These are phyloP conservation scores for Phytopythium vexans DNA, from an alignment of 352 stramenopile genomes.

Conservation along the genomic window DNA sequence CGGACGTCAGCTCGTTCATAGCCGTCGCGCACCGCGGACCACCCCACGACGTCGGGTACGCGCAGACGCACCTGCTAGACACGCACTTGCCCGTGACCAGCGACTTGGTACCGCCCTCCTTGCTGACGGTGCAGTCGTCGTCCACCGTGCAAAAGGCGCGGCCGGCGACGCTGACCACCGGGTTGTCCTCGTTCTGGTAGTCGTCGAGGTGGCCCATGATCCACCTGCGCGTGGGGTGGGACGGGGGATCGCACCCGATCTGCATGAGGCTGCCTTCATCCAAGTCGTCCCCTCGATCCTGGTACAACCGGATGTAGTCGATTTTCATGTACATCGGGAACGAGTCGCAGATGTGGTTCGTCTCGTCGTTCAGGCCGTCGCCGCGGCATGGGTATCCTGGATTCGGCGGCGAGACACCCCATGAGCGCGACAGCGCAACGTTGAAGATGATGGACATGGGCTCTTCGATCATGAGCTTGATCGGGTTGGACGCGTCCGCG, in stretches of 20 bases:
- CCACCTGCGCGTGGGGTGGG: slow-evolving; percentile 38
- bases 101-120: slow-evolving; percentile 20
- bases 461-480: slow-evolving; percentile 88
- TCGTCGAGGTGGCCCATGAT: slow-evolving; percentile 38
- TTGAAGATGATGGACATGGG: slow-evolving; percentile 93
- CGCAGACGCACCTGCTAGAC: slow-evolving; percentile 43
- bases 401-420: slow-evolving; percentile 25
- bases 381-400: slow-evolving; percentile 18
- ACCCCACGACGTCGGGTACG: slow-evolving; percentile 38
- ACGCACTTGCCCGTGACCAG: slow-evolving; percentile 46
- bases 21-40: slow-evolving; percentile 61
- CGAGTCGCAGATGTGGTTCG: slow-evolving; percentile 46
- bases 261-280: slow-evolving; percentile 31
- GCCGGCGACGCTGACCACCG: slow-evolving; percentile 29
- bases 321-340: slow-evolving; percentile 71
- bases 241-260: slow-evolving; percentile 33
- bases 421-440: slow-evolving; percentile 87
- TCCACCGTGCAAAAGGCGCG: slow-evolving; percentile 35
- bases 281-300: slow-evolving; percentile 37
- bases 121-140: slow-evolving; percentile 43
- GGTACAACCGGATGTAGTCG: slow-evolving; percentile 88
- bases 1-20: slow-evolving; percentile 18
- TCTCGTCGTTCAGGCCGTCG: slow-evolving; percentile 29
- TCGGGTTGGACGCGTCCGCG: slow-evolving; percentile 37
- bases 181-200: slow-evolving; percentile 47